These are phyloP conservation scores for Leccinum barrowsii DNA, from an alignment of 768 basidiomycete species.

Conservation along the genomic window DNA sequence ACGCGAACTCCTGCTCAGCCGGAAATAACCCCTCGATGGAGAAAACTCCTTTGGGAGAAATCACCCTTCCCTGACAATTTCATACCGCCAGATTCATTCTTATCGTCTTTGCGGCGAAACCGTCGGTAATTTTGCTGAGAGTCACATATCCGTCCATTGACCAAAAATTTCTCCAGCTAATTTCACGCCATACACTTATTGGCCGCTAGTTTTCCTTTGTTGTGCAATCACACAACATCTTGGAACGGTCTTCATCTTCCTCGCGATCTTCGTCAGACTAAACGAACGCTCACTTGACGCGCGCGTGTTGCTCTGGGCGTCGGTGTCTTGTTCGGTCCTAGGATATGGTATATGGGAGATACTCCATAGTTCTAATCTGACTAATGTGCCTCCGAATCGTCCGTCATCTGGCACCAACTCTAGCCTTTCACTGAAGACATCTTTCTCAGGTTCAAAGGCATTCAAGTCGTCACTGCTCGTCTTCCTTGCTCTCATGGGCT, in stretches of 20 bases:
- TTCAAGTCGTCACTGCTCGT: slow-evolving; percentile 83
- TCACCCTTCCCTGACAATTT: slow-evolving; percentile 83
- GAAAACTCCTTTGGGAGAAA: slow-evolving; percentile 74
- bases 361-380: slow-evolving; percentile 39
- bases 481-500: slow-evolving; percentile 82
- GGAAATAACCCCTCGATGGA: slow-evolving; percentile 44
- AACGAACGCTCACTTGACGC: slow-evolving; percentile 65
- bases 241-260: slow-evolving; percentile 74
- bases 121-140: slow-evolving; percentile 44
- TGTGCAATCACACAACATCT: slow-evolving; percentile 84
- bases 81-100: slow-evolving; percentile 69
- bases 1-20: neutral
- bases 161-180: slow-evolving; percentile 50
- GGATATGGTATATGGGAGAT: slow-evolving; percentile 67
- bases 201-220: slow-evolving; percentile 64
- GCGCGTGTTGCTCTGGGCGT: slow-evolving; percentile 62
- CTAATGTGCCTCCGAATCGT: slow-evolving; percentile 22
- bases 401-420: slow-evolving; percentile 9
- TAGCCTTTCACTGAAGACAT: slow-evolving; percentile 8
- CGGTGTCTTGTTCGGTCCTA: slow-evolving; percentile 52
- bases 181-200: slow-evolving; percentile 75
- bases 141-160: slow-evolving; percentile 11
- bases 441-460: slow-evolving; percentile 56
- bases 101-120: slow-evolving; percentile 75
- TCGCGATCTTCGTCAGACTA: slow-evolving; percentile 74